These are phyloP conservation scores for Loxodes magnus DNA, from an alignment of 73 alveolate genomes.

Conservation along the genomic window DNA sequence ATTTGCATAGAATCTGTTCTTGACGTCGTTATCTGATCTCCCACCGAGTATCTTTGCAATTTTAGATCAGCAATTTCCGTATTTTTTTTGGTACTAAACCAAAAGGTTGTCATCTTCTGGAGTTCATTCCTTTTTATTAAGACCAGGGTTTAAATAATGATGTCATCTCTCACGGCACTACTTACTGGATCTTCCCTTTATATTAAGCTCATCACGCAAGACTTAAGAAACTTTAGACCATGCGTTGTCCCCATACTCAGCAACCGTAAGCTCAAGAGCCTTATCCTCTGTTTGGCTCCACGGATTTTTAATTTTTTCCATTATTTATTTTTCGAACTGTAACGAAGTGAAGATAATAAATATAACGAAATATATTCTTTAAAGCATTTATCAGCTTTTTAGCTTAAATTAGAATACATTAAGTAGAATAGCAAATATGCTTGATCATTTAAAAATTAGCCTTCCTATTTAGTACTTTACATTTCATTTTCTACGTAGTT, in stretches of 20 bases:
- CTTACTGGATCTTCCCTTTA: slow-evolving; percentile 52
- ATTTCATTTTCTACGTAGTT: too few species aligned
- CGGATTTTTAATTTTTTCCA: too few species aligned
- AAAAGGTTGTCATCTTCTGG: slow-evolving; percentile 60
- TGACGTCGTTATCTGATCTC: slow-evolving; percentile 87
- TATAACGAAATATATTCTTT: too few species aligned
- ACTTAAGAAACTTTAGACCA: slow-evolving; percentile 40
- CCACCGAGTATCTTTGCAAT: slow-evolving; percentile 65
- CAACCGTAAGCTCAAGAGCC: slow-evolving; percentile 16
- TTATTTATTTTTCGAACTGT: too few species aligned
- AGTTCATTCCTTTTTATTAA: slow-evolving; percentile 59
- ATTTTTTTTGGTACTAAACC: slow-evolving; percentile 46
- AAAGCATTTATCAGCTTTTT: too few species aligned
- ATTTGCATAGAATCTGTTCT: slow-evolving; percentile 64
- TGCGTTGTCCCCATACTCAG: slow-evolving; percentile 21
- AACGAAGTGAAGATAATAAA: too few species aligned
- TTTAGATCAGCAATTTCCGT: slow-evolving; percentile 91
- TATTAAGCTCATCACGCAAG: slow-evolving; percentile 2
- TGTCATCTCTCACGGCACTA: slow-evolving; percentile 83
- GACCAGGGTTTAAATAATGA: slow-evolving; percentile 63
- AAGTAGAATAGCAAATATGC: too few species aligned
- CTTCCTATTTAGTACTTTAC: too few species aligned
- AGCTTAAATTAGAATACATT: too few species aligned
- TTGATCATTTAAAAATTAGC: too few species aligned
- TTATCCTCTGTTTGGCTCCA: slow-evolving; percentile 34